Conservation (phyloP, 139 green algal genomes). For the Chlamydomonas eustigma region DNA sequence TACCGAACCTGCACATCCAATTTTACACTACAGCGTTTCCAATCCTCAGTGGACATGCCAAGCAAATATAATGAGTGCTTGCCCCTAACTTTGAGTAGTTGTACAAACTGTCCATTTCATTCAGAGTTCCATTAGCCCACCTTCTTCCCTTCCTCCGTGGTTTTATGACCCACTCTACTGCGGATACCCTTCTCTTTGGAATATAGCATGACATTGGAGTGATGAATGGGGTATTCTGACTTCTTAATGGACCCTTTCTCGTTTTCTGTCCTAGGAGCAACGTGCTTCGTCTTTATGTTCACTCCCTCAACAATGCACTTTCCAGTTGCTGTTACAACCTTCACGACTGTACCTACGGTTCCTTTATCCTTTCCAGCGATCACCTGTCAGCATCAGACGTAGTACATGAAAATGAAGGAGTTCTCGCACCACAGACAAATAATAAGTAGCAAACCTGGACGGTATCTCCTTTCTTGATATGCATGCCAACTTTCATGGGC, state of each 20-base stretch:
- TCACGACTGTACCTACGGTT: conserved; percentile 79
- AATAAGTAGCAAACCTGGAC: conserved; percentile 67
- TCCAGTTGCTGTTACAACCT: conserved; percentile 72
- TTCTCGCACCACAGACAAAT: no score
- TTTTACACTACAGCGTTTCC: no score
- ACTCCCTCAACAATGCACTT: conserved; percentile 86
- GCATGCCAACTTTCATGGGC: conserved; percentile 71
- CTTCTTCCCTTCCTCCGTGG: conserved; percentile 5
- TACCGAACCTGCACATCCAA: background rate
- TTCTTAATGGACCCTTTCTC: conserved; percentile 59
- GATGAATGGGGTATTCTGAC: conserved; percentile 86
- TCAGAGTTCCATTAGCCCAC: conserved; percentile 6
- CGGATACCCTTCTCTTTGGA: conserved; percentile 10
- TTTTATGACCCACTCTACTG: conserved; percentile 7
- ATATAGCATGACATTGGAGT: conserved; percentile 75
- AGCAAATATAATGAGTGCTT: no score
- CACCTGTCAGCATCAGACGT: conserved; percentile 47
- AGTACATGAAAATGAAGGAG: background rate
- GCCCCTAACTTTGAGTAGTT: no score
- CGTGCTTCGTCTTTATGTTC: conserved; percentile 90
- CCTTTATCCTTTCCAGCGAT: conserved; percentile 91
- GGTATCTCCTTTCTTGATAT: conserved; percentile 85
- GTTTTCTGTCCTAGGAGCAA: conserved; percentile 69
- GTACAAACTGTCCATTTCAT: no score
- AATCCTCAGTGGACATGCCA: no score